phyloP scores from a whole-genome alignment of 1,139 yeast genomes.

The Zhuliangozyma parablackwelliae region DNA sequence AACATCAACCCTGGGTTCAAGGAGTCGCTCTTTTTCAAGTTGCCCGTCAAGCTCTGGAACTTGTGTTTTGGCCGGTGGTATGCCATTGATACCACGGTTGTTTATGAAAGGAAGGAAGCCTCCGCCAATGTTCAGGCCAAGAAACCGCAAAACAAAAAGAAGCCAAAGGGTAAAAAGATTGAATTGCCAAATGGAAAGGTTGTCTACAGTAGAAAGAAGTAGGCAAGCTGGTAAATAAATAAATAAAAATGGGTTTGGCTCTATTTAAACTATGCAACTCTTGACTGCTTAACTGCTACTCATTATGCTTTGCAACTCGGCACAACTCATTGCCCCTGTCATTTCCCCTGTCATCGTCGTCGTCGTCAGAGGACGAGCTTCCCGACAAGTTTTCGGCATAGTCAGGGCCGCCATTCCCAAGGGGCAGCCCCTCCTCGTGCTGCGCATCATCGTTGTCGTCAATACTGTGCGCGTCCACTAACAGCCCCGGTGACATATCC shows the following conservation, averaged over 20 bases:
- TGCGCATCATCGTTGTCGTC: slow-evolving; percentile 8
- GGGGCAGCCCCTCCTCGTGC: slow-evolving; percentile 10
- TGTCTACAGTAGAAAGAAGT: slow-evolving; percentile 39
- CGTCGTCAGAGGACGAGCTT: slow-evolving; percentile 30
- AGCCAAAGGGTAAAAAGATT: slow-evolving; percentile 40
- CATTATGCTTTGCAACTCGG: slow-evolving; percentile 39
- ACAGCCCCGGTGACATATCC: not conserved
- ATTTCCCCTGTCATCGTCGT: slow-evolving; percentile 15
- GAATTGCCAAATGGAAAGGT: slow-evolving; percentile 61
- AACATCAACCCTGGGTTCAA: slow-evolving; percentile 39
- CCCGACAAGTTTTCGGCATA: slow-evolving; percentile 35
- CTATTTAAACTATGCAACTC: too few species aligned
- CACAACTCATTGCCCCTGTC: slow-evolving; percentile 25
- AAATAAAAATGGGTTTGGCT: too few species aligned
- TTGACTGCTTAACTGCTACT: slow-evolving; percentile 11
- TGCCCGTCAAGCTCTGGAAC: slow-evolving; percentile 47
- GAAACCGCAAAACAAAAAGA: slow-evolving; percentile 25
- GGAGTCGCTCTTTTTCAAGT: slow-evolving; percentile 51
- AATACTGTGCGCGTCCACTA: slow-evolving; percentile 9
- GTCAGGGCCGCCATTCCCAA: slow-evolving; percentile 9
- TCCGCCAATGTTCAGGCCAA: slow-evolving; percentile 11
- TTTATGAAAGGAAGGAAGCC: slow-evolving; percentile 7
- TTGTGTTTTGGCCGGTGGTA: slow-evolving; percentile 35
- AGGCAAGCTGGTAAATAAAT: not conserved
- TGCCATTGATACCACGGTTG: slow-evolving; percentile 21